Base-by-base conservation (phyloP, 441 rosid species). In the Flueggea neowawraea region DNA sequence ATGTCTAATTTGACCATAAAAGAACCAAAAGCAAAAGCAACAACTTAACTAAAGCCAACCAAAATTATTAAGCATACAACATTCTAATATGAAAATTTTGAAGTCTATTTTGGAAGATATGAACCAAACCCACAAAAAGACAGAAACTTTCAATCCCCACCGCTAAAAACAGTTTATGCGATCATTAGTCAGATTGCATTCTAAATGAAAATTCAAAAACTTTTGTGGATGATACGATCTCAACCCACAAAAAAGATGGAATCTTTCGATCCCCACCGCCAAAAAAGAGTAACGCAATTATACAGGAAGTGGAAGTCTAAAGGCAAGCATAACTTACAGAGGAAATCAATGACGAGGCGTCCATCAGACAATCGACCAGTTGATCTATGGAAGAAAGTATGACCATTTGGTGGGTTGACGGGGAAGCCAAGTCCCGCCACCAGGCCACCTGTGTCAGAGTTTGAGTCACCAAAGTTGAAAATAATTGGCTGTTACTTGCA, bases 381-480 rank as follows among this genome's bases (percentile, higher is more conserved):
- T 51, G 94, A 81, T 57, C 78, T 65, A 58, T 67, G 77, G 67
- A 88, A 91, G 73, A 81, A 91, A 11, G 78, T 54, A 10, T 92
- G 85, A 64, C 92, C 94, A 54, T 91, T 74, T 2, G 97, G 97
- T 13, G 63, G 72, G 61, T 71, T 74, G 60, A 88, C 79, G 17
- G 82, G 64, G 66, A 86, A 88, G 10, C 97, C 96, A 31, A 86
- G 90, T 14, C 91, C 97, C 14, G 91, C 87, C 14, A 52, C 52
- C n/a, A 91, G 96, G 10, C 85, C 92, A 16, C 97, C 97, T 3
- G 96, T 87, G 80, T 88, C 96, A 32, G 96, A 87, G 82, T 88
- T 88, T 3, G 96, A 91, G 69, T 91, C 92, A 6, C 96, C 97
- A 43, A 86, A 88, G 82, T 78, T 85, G 91, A 88, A 91, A 73